These are phyloP conservation scores for Russula sp. DNA, from an alignment of 768 basidiomycete genomes.

Conservation along the genomic window DNA sequence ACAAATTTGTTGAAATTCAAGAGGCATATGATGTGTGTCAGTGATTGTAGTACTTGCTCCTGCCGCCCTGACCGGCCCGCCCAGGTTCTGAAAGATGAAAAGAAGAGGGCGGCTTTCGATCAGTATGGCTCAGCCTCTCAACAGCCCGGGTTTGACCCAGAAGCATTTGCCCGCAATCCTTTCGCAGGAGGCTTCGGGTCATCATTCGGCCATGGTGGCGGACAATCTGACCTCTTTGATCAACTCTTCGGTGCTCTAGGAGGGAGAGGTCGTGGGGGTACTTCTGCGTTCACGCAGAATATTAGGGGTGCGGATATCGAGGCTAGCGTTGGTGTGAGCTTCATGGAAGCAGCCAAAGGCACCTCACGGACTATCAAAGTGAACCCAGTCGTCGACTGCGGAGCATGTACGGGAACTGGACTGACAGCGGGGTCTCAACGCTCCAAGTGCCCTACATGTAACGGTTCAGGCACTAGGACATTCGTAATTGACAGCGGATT, in stretches of 20 bases:
- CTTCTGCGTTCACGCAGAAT: constrained; percentile 44
- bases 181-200: constrained; percentile 46
- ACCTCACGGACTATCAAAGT: constrained; percentile 69
- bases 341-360: constrained; percentile 96
- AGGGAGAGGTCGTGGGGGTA: constrained; percentile 44
- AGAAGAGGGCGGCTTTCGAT: constrained; percentile 88
- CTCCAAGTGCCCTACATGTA: constrained; percentile 72
- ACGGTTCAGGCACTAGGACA: constrained; percentile 83
- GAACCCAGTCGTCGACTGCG: constrained; percentile 79
- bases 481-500: constrained; percentile 92
- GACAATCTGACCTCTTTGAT: constrained; percentile 71
- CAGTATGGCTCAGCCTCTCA: constrained; percentile 91
- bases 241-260: constrained; percentile 76
- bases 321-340: constrained; percentile 66
- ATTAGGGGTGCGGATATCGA: constrained; percentile 80
- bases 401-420: constrained; percentile 80
- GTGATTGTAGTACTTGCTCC: constrained; percentile 14
- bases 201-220: constrained; percentile 50
- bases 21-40: constrained; percentile 88
- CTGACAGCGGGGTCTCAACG: constrained; percentile 84
- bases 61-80: constrained; percentile 16
- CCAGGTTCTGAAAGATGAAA: constrained; percentile 90
- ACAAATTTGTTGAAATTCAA: constrained; percentile 95
- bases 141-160: constrained; percentile 90
- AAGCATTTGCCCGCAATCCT: constrained; percentile 54